A percentile compares a stretch with the other conserved stretches of the same genome.
phyloP scores from a whole-genome alignment of 2,329 filamentous ascomycete genomes.

The Nemania bipapillata region DNA sequence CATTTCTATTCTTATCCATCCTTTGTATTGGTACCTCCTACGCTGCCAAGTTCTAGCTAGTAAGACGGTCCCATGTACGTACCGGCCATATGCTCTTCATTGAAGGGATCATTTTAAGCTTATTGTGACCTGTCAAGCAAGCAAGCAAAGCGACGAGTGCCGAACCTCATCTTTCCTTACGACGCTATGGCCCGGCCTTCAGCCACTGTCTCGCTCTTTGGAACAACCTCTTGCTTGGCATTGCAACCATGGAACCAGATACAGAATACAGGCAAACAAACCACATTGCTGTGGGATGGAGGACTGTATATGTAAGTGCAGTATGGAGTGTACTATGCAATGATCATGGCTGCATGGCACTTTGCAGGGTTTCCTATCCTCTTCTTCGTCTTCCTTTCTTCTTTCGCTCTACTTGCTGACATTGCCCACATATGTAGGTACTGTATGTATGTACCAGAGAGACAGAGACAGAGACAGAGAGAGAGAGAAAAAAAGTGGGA shows the following conservation, averaged over 20 bases:
- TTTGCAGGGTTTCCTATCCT: conserved; percentile 16
- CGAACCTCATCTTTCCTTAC: conserved; percentile 16
- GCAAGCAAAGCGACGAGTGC: conserved; percentile 18
- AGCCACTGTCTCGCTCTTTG: conserved; percentile 5
- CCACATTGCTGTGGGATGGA: too few species aligned
- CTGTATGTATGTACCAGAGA: too few species aligned
- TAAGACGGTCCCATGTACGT: conserved; percentile 12
- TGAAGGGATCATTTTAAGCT: conserved; percentile 31
- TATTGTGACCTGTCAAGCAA: conserved; percentile 20
- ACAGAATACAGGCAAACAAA: too few species aligned
- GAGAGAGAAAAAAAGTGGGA: conserved; percentile 20
- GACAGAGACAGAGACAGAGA: too few species aligned
- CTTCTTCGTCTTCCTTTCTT: too few species aligned
- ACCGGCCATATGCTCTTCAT: conserved; percentile 6
- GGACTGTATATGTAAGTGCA: not conserved
- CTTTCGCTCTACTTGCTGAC: conserved; percentile 26
- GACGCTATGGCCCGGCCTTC: not conserved
- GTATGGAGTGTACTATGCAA: too few species aligned
- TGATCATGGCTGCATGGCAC: conserved; percentile 21
- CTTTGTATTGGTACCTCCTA: conserved; percentile 23
- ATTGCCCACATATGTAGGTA: not conserved
- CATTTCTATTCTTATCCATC: conserved; percentile 36
- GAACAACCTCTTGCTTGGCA: not conserved
- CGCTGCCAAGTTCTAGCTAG: not conserved
- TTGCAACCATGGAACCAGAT: too few species aligned